These are phyloP conservation scores for Takashimella koratensis DNA, from an alignment of 1,284 basidiomycete genomes.

Conservation along the genomic window DNA sequence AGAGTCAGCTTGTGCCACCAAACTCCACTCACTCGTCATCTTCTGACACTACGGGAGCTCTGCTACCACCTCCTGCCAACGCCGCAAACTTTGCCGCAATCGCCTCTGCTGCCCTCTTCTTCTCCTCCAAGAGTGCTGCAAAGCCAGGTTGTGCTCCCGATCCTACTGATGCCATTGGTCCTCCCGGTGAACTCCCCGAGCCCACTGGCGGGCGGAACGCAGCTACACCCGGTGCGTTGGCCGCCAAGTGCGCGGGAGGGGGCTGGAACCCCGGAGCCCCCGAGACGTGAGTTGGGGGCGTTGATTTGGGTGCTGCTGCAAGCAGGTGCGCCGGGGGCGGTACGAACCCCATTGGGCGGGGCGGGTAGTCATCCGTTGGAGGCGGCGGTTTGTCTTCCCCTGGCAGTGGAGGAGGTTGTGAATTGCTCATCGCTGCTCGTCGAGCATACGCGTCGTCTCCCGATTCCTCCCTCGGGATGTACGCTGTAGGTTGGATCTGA, in stretches of 20 bases:
- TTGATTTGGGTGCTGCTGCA: neutral
- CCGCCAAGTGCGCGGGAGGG: neutral
- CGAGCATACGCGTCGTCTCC: slow-evolving; percentile 28
- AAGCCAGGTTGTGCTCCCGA: too few relatives aligned
- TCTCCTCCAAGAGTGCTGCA: slow-evolving; percentile 44
- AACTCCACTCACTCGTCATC: slow-evolving; percentile 17
- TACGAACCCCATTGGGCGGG: neutral
- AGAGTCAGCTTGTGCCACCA: slow-evolving; percentile 2
- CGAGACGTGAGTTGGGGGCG: too few relatives aligned
- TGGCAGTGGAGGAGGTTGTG: neutral
- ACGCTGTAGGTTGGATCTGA: neutral
- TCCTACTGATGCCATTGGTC: too few relatives aligned
- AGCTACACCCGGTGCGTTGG: neutral
- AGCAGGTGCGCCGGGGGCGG: neutral
- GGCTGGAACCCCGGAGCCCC: too few relatives aligned
- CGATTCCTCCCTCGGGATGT: neutral
- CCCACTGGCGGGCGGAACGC: neutral
- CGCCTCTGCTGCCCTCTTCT: slow-evolving; percentile 69
- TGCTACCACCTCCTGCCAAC: slow-evolving; percentile 10
- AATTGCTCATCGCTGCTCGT: slow-evolving; percentile 21
- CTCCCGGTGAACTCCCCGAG: neutral
- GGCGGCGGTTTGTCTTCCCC: slow-evolving; percentile 3
- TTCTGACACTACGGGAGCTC: slow-evolving; percentile 6
- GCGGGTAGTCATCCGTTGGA: neutral
- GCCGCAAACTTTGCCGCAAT: slow-evolving; percentile 57